Base-by-base conservation (phyloP, 2,329 filamentous ascomycete genomes). In the Hymenoscyphus linearis region DNA sequence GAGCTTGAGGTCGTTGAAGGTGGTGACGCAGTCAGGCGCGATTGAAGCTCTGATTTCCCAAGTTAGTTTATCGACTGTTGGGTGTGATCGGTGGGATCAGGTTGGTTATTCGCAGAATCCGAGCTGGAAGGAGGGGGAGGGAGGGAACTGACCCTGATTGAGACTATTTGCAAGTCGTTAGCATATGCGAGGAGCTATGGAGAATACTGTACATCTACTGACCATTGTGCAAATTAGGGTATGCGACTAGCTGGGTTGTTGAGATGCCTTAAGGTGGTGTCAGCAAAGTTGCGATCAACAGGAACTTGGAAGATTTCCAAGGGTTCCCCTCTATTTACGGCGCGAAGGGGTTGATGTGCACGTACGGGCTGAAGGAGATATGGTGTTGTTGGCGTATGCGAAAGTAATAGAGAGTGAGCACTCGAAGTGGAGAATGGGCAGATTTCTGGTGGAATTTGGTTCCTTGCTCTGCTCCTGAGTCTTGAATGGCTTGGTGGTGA, bases 1-100 rank as follows among this genome's bases (percentile, higher is more conserved):
- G 70, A 92, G 86, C 85, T 93, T 93, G 68, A 93, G 84, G 70
- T 93, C 87, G 77, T 93, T 91, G 84, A 88, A 93, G 67, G 76
- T 75, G 61, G 76, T 75, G 74, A 85, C 84, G 83, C 89, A 92
- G 63, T 93, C 88, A 74, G 84, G 82, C 68, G 83, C 79, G 72
- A 92, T 86, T 74, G 82, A 82, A 70, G 89, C 88, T 83, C 89
- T 92, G 77, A 60, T 54, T 26, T 18, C 27, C 40, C 22, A 54
- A 22, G 14, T 40, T 34, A 16, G 61, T 69, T 27, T 26, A 18
- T 22, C 2, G 12, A 22, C 25, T 36, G 40, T 58, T 53, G 3
- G 31, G 18, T 27, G n/a, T n/a, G 31, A 3, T 25, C n/a, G 31
- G n/a, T n/a, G 37, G 31, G n/a, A 27, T 44, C 40, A n/a, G 37